Conservation (phyloP, 2,329 filamentous ascomycete species). For the Fusarium nygamai region DNA sequence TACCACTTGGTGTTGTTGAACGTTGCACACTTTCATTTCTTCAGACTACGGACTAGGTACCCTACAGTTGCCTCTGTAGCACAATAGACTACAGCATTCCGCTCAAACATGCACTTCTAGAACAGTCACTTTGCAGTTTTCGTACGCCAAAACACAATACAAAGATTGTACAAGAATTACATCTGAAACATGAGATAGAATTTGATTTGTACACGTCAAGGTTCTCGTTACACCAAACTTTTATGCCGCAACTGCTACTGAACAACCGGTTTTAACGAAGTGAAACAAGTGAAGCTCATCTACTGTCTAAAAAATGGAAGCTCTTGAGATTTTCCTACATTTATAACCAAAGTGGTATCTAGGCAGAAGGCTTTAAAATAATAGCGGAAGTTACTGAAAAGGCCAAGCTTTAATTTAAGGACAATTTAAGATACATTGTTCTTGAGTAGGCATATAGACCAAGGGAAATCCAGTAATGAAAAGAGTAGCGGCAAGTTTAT, state of each 20-base stretch:
- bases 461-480: too few relatives aligned
- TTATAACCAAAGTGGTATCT: background rate
- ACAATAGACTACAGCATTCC: background rate
- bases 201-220: background rate
- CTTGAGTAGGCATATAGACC: rapidly evolving
- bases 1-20: background rate
- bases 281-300: background rate
- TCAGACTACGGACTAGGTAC: background rate
- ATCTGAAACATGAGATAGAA: background rate
- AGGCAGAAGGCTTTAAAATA: too few relatives aligned
- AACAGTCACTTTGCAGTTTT: background rate
- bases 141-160: background rate
- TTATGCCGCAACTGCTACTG: too few relatives aligned
- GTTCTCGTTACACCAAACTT: background rate
- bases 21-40: background rate
- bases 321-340: rapidly evolving
- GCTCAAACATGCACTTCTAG: background rate
- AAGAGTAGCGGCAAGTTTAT: background rate
- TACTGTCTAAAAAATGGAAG: too few relatives aligned
- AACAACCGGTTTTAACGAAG: rapidly evolving
- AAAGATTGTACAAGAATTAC: background rate
- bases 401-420: background rate
- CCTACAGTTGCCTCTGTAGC: background rate
- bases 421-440: background rate
- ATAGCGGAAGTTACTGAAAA: background rate